These are phyloP conservation scores for Brassica napus DNA, from an alignment of 345 rosid species.

Conservation along the genomic window DNA sequence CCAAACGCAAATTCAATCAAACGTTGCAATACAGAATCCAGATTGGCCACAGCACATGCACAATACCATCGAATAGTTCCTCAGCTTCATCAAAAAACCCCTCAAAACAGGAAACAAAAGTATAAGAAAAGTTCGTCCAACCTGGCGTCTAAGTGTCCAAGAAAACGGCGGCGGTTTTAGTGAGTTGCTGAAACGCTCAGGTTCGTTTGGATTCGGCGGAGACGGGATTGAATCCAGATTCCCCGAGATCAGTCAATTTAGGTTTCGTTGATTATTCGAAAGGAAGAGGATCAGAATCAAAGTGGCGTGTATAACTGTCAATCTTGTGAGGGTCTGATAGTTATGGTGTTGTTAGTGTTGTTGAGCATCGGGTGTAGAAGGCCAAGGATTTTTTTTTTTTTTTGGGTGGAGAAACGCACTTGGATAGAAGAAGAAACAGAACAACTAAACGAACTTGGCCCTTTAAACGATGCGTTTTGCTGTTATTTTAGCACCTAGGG, in stretches of 20 bases:
- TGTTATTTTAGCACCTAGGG: not conserved
- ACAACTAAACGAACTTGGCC: not conserved
- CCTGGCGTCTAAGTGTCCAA: slow-evolving; percentile 17
- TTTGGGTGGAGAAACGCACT: slow-evolving; percentile 31
- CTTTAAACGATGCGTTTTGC: slow-evolving; percentile 30
- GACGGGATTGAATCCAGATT: slow-evolving; percentile 24
- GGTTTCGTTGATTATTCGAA: not conserved
- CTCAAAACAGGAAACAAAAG: not conserved
- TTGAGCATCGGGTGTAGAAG: slow-evolving; percentile 27
- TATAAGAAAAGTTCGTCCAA: not conserved
- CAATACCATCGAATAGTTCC: slow-evolving; percentile 35
- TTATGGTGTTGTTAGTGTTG: slow-evolving; percentile 12
- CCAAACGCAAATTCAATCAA: slow-evolving; percentile 15
- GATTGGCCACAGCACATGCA: slow-evolving; percentile 37
- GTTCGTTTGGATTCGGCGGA: slow-evolving; percentile 20
- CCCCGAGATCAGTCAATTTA: slow-evolving; percentile 10
- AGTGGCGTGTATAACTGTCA: not conserved
- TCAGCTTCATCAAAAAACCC: slow-evolving; percentile 1
- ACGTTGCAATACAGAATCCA: slow-evolving; percentile 18
- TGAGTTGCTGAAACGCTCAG: slow-evolving; percentile 2
- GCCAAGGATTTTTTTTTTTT: slow-evolving; percentile 19
- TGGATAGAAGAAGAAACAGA: slow-evolving; percentile 25
- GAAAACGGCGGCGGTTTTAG: not conserved
- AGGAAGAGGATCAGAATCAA: not conserved
- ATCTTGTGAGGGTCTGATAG: slow-evolving; percentile 15